A percentile compares a stretch with the other conserved stretches of the same genome.
phyloP scores from a whole-genome alignment of 805 yeast species.

The Sugiyamaella smithiae region DNA sequence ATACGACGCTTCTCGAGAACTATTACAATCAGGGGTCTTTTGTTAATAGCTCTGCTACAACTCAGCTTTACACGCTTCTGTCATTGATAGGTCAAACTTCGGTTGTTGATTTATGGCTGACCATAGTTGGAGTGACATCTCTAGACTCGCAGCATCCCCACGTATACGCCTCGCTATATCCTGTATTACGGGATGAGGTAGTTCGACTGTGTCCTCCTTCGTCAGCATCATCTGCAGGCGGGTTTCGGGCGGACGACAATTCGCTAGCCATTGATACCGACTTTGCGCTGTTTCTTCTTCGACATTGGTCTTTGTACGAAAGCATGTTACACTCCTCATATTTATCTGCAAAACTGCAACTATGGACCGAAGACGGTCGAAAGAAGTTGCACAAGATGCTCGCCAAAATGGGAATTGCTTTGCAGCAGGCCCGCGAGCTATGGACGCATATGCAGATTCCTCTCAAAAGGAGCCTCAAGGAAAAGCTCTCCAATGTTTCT shows the following conservation, averaged over 20 bases:
- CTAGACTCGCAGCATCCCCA: constrained; percentile 66
- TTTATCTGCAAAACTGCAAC: constrained; percentile 77
- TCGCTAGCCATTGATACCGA: constrained; percentile 71
- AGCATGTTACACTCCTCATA: constrained; percentile 88
- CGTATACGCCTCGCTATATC: constrained; percentile 68
- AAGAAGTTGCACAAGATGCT: constrained; percentile 84
- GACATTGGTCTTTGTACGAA: constrained; percentile 93
- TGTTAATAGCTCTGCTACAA: constrained; percentile 67
- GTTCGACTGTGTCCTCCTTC: constrained; percentile 51
- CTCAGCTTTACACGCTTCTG: constrained; percentile 75
- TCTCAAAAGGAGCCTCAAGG: constrained; percentile 68
- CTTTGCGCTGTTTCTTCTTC: constrained; percentile 75
- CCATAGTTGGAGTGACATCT: constrained; percentile 85
- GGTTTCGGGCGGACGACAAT: constrained; percentile 25
- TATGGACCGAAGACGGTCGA: constrained; percentile 92
- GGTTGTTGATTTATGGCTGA: constrained; percentile 70
- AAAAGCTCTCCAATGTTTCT: constrained; percentile 65
- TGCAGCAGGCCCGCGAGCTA: constrained; percentile 82
- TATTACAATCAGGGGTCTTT: constrained; percentile 87
- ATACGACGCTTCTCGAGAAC: constrained; percentile 56
- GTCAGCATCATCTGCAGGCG: constrained; percentile 14
- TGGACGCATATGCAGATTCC: constrained; percentile 88
- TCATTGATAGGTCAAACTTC: constrained; percentile 81
- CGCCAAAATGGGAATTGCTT: constrained; percentile 93
- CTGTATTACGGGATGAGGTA: constrained; percentile 79